A percentile compares a stretch with the other conserved stretches of the same genome.
phyloP scores from a whole-genome alignment of 257 asterid species.

The Handroanthus guayacan region DNA sequence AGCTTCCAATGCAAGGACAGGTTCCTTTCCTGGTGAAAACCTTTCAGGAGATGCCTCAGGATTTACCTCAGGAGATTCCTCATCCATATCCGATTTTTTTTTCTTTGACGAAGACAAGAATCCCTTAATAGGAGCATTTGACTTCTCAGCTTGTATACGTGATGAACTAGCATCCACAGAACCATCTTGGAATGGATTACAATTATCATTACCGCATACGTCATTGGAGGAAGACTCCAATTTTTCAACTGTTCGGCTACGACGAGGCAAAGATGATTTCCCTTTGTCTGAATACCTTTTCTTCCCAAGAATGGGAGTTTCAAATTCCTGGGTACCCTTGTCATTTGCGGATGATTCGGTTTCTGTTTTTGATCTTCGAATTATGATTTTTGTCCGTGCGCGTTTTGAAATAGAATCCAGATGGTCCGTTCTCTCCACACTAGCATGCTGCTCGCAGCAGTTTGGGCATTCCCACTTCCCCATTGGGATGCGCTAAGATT shows the following conservation, averaged over 20 bases:
- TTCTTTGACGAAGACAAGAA: constrained; percentile 43
- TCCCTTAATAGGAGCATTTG: constrained; percentile 47
- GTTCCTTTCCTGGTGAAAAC: constrained; percentile 47
- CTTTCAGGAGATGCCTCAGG: constrained; percentile 42
- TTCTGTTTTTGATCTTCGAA: constrained; percentile 60
- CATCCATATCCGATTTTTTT: constrained; percentile 40
- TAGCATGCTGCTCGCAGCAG: constrained; percentile 53
- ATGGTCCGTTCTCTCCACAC: constrained; percentile 48
- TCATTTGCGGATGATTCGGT: constrained; percentile 52
- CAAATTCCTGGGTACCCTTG: constrained; percentile 51
- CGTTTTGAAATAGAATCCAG: constrained; percentile 60
- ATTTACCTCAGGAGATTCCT: constrained; percentile 49
- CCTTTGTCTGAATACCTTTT: constrained; percentile 56
- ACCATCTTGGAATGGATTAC: constrained; percentile 49
- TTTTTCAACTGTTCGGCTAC: constrained; percentile 46
- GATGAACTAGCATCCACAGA: constrained; percentile 55
- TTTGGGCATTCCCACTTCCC: constrained; percentile 84
- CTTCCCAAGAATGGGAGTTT: constrained; percentile 57
- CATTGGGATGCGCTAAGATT: constrained; percentile 62
- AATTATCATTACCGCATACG: constrained; percentile 35
- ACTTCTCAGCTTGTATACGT: constrained; percentile 38
- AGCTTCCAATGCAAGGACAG: constrained; percentile 53
- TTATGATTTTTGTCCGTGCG: constrained; percentile 62
- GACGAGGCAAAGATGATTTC: constrained; percentile 46
- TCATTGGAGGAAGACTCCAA: constrained; percentile 48